Evolutionary conservation across 208 protist species (phyloP).

Genomic region (Hexamita inflata): DNA sequence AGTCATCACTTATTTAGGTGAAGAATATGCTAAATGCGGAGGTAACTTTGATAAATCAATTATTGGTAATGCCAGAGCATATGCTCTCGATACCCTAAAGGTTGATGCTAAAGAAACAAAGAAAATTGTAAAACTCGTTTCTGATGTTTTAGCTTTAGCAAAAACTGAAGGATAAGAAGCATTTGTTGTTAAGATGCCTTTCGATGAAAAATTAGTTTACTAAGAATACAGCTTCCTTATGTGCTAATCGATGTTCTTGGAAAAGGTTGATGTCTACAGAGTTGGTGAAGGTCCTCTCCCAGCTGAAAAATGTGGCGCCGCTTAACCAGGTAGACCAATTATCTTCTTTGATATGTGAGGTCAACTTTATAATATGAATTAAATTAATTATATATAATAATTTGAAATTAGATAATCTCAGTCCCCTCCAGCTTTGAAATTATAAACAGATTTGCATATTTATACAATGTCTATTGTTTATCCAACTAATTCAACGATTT

Average conservation of each 20-base stretch:
- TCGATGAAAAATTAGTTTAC: background rate
- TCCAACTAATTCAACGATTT: too few relatives aligned
- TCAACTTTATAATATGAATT: too few relatives aligned
- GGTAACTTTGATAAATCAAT: too few relatives aligned
- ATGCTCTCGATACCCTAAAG: background rate
- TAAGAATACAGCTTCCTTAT: background rate
- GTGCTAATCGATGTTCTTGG: background rate
- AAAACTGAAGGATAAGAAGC: slow-evolving; percentile 11
- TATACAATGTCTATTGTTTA: too few relatives aligned
- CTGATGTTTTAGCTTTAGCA: background rate
- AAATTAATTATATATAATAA: too few relatives aligned
- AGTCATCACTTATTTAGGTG: background rate
- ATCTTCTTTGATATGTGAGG: slow-evolving; percentile 29
- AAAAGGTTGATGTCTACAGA: slow-evolving; percentile 11
- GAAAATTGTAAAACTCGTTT: background rate
- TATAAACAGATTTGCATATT: too few relatives aligned
- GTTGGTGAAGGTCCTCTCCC: slow-evolving; percentile 18
- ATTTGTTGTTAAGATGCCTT: background rate
- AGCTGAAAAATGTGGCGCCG: background rate
- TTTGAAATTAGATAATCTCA: too few relatives aligned
- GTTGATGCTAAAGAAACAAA: background rate
- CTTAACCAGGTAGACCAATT: slow-evolving; percentile 13
- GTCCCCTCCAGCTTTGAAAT: too few relatives aligned
- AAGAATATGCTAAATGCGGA: too few relatives aligned
- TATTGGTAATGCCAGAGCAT: background rate